These are phyloP conservation scores for Chrysosporium queenslandicum DNA, from an alignment of 2,329 filamentous ascomycete species.

Conservation along the genomic window DNA sequence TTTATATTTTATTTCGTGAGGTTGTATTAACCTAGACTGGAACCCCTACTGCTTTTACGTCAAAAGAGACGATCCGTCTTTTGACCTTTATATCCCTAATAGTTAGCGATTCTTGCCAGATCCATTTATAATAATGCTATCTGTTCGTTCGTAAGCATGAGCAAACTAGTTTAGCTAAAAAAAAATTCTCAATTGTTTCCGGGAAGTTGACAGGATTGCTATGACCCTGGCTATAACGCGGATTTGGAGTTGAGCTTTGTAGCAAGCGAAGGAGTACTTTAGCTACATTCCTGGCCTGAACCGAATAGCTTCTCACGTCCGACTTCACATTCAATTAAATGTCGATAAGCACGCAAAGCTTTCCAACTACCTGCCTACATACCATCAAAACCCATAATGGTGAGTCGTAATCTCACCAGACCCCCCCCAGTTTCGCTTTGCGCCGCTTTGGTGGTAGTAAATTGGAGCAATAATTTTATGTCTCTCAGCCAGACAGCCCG, in stretches of 20 bases:
- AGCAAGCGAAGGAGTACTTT: not conserved
- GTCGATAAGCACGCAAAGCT: conserved; percentile 23
- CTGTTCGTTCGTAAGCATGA: not conserved
- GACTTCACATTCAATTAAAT: conserved; percentile 17
- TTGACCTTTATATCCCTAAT: conserved; percentile 14
- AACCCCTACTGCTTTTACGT: conserved; percentile 1
- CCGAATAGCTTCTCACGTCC: not conserved
- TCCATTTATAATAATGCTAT: conserved; percentile 12
- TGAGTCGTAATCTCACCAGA: conserved; percentile 17
- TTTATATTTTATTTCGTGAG: conserved; percentile 27
- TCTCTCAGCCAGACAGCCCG: no score
- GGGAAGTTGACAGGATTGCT: not conserved
- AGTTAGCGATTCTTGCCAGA: conserved; percentile 17
- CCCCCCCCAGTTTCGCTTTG: no score
- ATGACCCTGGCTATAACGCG: not conserved
- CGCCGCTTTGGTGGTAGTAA: no score
- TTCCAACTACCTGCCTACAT: conserved; percentile 35
- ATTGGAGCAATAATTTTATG: not conserved
- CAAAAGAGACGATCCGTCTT: not conserved
- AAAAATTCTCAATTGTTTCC: not conserved
- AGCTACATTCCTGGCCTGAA: not conserved
- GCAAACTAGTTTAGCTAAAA: not conserved
- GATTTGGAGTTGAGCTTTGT: not conserved
- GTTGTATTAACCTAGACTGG: conserved; percentile 2
- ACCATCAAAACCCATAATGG: conserved; percentile 39